Conservation (phyloP, 495 filamentous ascomycete genomes). For the Aspergillus asperescens region DNA sequence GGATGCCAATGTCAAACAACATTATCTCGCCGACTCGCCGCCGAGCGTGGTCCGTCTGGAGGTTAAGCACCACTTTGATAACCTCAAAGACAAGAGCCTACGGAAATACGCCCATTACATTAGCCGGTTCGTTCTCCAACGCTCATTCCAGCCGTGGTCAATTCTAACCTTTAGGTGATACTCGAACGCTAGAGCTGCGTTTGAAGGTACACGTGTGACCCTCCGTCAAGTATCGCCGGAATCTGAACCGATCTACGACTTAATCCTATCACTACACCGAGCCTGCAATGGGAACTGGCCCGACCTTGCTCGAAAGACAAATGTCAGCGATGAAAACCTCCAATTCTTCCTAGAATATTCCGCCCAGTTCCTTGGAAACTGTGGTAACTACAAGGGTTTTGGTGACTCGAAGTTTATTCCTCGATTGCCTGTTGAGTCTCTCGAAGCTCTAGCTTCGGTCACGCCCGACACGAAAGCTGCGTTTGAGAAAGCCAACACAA, state of each 20-base stretch:
- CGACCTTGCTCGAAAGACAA: conserved; percentile 60
- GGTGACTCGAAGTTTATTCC: conserved; percentile 95
- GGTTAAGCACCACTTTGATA: conserved; percentile 85
- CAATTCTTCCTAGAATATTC: conserved; percentile 80
- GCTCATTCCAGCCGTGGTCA: not conserved
- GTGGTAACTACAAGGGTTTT: conserved; percentile 94
- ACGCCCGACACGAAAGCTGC: conserved; percentile 55
- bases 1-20: conserved; percentile 44
- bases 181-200: conserved; percentile 58
- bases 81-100: conserved; percentile 65
- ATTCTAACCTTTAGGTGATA: not conserved
- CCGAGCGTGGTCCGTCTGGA: conserved; percentile 79
- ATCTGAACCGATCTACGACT: conserved; percentile 83
- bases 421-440: conserved; percentile 57
- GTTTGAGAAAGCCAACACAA: conserved; percentile 52
- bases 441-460: conserved; percentile 65
- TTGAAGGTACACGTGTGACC: conserved; percentile 78
- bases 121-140: conserved; percentile 55
- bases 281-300: conserved; percentile 75
- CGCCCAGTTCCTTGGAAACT: conserved; percentile 82
- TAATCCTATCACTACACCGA: conserved; percentile 76
- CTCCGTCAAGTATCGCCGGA: conserved; percentile 87
- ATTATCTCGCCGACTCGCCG: conserved; percentile 86
- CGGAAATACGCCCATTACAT: conserved; percentile 86
- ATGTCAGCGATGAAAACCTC: conserved; percentile 63